Base-by-base conservation (phyloP, 2,329 filamentous ascomycete species). In the Epicoccum nigrum region DNA sequence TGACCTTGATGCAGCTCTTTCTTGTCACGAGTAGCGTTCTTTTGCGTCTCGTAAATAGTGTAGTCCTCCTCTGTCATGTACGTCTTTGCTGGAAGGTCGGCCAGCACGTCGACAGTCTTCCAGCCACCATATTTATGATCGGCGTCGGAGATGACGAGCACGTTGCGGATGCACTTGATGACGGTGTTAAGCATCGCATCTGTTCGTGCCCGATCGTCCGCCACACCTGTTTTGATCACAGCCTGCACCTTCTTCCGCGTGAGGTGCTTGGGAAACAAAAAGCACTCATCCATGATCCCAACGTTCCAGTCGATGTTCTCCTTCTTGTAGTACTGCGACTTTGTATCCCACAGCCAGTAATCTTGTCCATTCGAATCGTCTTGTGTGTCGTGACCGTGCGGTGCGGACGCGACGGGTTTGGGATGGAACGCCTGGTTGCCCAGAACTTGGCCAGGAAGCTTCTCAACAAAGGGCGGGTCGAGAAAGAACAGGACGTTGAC, bases 61-160 rank as follows among this genome's bases (percentile, higher is more conserved):
- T 75, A 70, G 21, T 47, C 49, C 13, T 73, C 67, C 31, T 77
- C 65, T 11, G 65, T 58, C 75, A 71, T 33, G 15, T 55, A 52
- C 16, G 33, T 43, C 32, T 46, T 40, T 38, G 80, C 60, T 0
- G 78, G 76, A 1, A 81, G 70, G 16, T 32, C 15, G 31, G 51
- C 48, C 41, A 81, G 71, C 23, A 74, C 71, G 30, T 72, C 71
- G 6, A 81, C 68, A 15, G 49, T 51, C 17, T 51, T 39, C 47
- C 73, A 75, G 56, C 78, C 67, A 68, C 72, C 31, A 76, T 73
- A 34, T 76, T 78, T 13, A 72, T 72, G 43, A 80, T 74, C 69
- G 77, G 25, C 77, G 65, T 84, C 82, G 31, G 81, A 84, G 62
- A 81, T 81, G 56, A 84, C 76, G 19, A 79, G 72, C 33, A 77